Evolutionary conservation across 2,329 filamentous ascomycete genomes (phyloP), one percentile per base, ranked within the genome.

Genomic region (Niveomyces coronatus): DNA sequence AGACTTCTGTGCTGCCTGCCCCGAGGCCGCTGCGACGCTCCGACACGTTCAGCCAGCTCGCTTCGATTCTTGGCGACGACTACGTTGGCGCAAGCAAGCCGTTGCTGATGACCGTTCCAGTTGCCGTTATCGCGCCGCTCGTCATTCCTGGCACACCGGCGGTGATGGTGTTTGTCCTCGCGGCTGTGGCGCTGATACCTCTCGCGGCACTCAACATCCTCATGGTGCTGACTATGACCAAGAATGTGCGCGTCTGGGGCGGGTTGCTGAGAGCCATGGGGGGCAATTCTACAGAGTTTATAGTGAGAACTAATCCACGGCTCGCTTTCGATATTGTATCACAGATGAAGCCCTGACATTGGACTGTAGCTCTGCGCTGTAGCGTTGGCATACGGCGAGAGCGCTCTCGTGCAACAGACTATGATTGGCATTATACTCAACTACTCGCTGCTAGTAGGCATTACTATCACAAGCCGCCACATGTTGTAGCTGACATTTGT

Each of bases 351-450:
- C n/a, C n/a, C n/a, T n/a, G n/a, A n/a, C n/a, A n/a, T n/a, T n/a
- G n/a, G n/a, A 13, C 11, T 8, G 13, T 16, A 41, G 39, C 35
- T 41, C 14, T 32, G 39, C 31, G 34, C 34, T 16, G 29, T 37
- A 15, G 33, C 39, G 16, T 20, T 41, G 19, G 15, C 9, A 3
- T 29, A 33, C 9, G 39, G 33, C 28, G 29, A 36, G 33, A 36
- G 39, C 15, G 27, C 33, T 9, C 33, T 45, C 4, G 41, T 40
- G 10, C 42, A 44, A 16, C 36, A 42, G 27, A 35, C 39, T 15
- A 44, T 44, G 39, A 45, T 45, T 29, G 44, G 44, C 18, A 45
- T 42, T 23, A 40, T 44, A 15, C 23, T 45, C 6, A 45, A 40
- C 9, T 45, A 45, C 29, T 35, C 39, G 11, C 39, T 41, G 14